Base-by-base conservation (phyloP, 805 yeast species). In the Grigorovia yakushimaensis region DNA sequence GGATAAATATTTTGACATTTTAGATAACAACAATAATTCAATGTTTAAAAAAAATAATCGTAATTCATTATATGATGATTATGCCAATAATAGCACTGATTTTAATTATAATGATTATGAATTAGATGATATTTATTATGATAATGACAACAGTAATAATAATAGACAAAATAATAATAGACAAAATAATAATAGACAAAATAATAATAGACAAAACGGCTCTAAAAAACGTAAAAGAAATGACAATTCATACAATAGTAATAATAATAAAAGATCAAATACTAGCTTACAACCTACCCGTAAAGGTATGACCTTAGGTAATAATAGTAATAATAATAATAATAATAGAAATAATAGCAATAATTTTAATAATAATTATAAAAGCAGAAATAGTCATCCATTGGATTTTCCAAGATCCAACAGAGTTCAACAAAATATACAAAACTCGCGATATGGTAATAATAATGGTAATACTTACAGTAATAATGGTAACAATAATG, bases 1-100 rank as follows among this genome's bases (percentile, higher is more conserved):
- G 47, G 68, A 68, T 4, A 61, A 69, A 44, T 85, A 85, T 59
- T 77, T 70, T 48, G 39, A 45, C 20, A n/a, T 36, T 24, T 41
- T 47, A 2, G 10, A 40, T 19, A 61, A 21, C 20, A 37, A 24
- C 5, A 45, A 39, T 13, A 37, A 33, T 5, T 21, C 46, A 33
- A 45, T 15, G n/a, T 33, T 7, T 9, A 33, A 33, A 15, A 15
- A 13, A 33, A 24, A 33, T 19, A 20, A 11, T 9, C 30, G 49
- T 44, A 39, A 35, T 36, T 33, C 49, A 33, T 33, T 44, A 15
- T 48, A 46, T 5, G 49, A 51, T 23, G 44, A 51, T 18, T 43
- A 49, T 33, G 47, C 49, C 18, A 45, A 46, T 23, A 49, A 49
- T 17, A 24, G 42, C 27, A 27, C 13, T 39, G 52, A 52, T 27